A percentile compares a stretch with the other conserved stretches of the same genome.
phyloP scores from a whole-genome alignment of 2,329 filamentous ascomycete genomes.

The Penicillium rolfsii region DNA sequence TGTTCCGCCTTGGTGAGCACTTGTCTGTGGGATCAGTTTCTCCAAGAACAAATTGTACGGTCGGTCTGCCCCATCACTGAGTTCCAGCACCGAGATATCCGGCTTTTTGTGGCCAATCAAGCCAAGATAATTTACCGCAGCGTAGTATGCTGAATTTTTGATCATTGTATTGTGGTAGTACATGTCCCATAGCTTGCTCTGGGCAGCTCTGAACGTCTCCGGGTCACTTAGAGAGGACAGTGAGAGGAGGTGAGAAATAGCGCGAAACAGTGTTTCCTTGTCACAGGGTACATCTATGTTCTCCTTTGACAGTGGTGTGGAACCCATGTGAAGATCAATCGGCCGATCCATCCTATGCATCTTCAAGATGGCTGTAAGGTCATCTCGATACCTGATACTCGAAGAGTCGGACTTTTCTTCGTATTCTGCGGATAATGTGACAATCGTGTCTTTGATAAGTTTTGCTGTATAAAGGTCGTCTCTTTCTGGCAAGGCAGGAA shows the following conservation, averaged over 20 bases:
- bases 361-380: neutral
- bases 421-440: neutral
- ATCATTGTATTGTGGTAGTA: slow-evolving; percentile 10
- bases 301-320: neutral
- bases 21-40: neutral
- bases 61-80: slow-evolving; percentile 24
- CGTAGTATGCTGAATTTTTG: slow-evolving; percentile 8
- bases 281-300: slow-evolving; percentile 7
- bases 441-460: slow-evolving; percentile 11
- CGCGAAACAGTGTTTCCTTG: neutral
- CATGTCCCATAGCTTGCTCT: neutral
- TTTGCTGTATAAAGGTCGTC: neutral
- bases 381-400: slow-evolving; percentile 12
- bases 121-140: slow-evolving; percentile 19
- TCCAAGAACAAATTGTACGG: slow-evolving; percentile 18
- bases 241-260: neutral
- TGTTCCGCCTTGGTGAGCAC: neutral
- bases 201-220: neutral
- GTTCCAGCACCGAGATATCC: slow-evolving; percentile 29
- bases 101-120: slow-evolving; percentile 30
- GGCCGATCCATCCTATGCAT: neutral
- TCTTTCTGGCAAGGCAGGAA: neutral
- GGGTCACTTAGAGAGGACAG: neutral
- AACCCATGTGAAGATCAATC: no score
- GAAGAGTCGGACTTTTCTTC: neutral